Base-by-base conservation (phyloP, 2,329 filamentous ascomycete genomes). In the Hypoxylon sp. region DNA sequence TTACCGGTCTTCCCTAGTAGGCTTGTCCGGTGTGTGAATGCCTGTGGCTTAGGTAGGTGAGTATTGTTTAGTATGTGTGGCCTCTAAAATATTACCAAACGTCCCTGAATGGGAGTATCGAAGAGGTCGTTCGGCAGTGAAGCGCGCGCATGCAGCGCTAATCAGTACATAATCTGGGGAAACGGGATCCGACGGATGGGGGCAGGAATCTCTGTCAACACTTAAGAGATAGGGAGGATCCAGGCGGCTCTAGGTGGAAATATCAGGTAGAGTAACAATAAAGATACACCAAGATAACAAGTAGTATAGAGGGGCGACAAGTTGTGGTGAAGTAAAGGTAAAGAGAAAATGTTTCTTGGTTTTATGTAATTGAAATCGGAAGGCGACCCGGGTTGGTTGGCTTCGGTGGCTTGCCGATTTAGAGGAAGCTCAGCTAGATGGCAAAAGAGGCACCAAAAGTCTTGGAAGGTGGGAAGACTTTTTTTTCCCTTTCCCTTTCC, bases 331-430 rank as follows among this genome's bases (percentile, higher is more conserved):
- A 80, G 79, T 81, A 79, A 81, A 80, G 79, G 76, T 72, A 80
- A 78, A 73, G 74, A 76, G 78, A 80, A 80, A 66, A 69, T 74
- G 77, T 73, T 76, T 77, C 76, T 78, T 80, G 80, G 79, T 82
- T 83, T 83, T 84, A 84, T 83, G 82, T 84, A 84, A 84, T 83
- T 81, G 76, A 80, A 83, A 81, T 71, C 57, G 63, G 59, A 61
- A 69, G 57, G 44, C 47, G 57, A 64, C 57, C 35, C 47, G 53
- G 69, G 69, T 59, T 69, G 60, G 69, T 46, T 65, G 47, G 53
- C 47, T 55, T 67, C 26, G 59, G 60, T 69, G 63, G 66, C 63
- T 68, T 62, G 64, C 48, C 70, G 72, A 70, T 72, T 69, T 67
- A 72, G 73, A 73, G 62, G 63, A 63, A 62, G 59, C 42, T 69